A percentile compares a stretch with the other conserved stretches of the same genome.
These are phyloP conservation scores for Diaporthe nobilis DNA, from an alignment of 2,329 filamentous ascomycete genomes.

Conservation along the genomic window DNA sequence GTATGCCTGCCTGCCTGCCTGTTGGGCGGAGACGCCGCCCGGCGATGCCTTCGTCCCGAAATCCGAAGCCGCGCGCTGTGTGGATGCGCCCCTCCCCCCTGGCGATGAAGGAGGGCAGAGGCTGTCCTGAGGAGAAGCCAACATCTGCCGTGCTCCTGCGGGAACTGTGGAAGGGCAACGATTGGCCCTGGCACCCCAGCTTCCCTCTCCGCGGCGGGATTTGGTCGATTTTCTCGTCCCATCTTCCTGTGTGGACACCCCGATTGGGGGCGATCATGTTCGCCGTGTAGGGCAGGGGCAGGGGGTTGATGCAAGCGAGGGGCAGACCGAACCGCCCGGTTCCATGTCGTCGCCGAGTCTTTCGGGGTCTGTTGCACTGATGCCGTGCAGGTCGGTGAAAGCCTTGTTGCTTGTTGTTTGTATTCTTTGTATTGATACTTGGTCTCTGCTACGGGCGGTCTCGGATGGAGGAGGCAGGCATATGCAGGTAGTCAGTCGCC, in stretches of 20 bases:
- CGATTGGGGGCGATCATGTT: slow-evolving; percentile 5
- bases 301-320: background rate
- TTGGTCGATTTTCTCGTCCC: background rate
- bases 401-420: background rate
- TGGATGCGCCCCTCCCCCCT: background rate
- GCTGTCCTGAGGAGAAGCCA: background rate
- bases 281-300: background rate
- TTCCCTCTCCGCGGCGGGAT: background rate
- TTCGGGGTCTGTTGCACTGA: background rate
- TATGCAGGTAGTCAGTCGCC: background rate
- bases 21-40: background rate
- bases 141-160: slow-evolving; percentile 5
- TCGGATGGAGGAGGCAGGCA: background rate
- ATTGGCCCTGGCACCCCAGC: background rate
- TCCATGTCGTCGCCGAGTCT: background rate
- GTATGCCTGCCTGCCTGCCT: background rate
- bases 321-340: background rate
- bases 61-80: background rate
- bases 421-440: background rate
- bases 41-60: background rate
- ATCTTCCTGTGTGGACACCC: background rate
- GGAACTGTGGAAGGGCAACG: background rate
- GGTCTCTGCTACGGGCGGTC: background rate
- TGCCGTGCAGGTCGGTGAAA: background rate
- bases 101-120: too few species aligned